phyloP scores from a whole-genome alignment of 768 basidiomycete genomes.

The Leccinum longicurvipes region DNA sequence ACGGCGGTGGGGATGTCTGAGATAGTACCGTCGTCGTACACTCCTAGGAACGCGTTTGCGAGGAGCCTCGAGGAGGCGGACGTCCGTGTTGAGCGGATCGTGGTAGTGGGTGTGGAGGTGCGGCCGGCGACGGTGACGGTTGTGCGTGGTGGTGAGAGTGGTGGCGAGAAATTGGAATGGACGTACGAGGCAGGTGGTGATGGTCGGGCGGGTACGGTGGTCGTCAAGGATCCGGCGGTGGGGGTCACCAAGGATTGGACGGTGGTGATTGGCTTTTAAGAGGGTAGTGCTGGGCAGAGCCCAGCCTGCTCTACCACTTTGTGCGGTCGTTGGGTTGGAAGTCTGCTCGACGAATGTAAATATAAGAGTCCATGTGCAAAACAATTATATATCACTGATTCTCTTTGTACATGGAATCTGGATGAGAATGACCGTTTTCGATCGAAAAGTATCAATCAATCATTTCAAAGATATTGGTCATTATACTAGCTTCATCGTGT shows the following conservation, averaged over 20 bases:
- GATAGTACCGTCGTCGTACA: constrained; percentile 42
- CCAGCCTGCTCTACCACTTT: background rate
- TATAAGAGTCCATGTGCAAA: background rate
- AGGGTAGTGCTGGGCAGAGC: background rate
- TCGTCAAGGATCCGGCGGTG: constrained; percentile 72
- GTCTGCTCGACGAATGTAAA: background rate
- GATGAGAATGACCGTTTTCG: background rate
- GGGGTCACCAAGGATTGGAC: constrained; percentile 62
- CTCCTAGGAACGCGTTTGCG: constrained; percentile 65
- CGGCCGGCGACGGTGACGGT: constrained; percentile 62
- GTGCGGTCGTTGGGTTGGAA: background rate
- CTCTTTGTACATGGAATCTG: background rate
- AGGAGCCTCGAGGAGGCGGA: constrained; percentile 44
- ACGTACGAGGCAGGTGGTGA: constrained; percentile 63
- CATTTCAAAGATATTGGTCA: too few species aligned
- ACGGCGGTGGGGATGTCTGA: constrained; percentile 40
- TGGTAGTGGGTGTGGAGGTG: constrained; percentile 66
- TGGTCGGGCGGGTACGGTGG: constrained; percentile 55
- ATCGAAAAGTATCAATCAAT: too few species aligned
- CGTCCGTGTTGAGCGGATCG: constrained; percentile 79
- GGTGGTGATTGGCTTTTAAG: constrained; percentile 37
- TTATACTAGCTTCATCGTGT: background rate
- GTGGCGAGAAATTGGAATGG: constrained; percentile 53
- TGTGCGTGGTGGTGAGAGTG: constrained; percentile 36
- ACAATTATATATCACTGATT: background rate